These are phyloP conservation scores for Calendula officinalis DNA, from an alignment of 129 eudicot species.

Conservation along the genomic window DNA sequence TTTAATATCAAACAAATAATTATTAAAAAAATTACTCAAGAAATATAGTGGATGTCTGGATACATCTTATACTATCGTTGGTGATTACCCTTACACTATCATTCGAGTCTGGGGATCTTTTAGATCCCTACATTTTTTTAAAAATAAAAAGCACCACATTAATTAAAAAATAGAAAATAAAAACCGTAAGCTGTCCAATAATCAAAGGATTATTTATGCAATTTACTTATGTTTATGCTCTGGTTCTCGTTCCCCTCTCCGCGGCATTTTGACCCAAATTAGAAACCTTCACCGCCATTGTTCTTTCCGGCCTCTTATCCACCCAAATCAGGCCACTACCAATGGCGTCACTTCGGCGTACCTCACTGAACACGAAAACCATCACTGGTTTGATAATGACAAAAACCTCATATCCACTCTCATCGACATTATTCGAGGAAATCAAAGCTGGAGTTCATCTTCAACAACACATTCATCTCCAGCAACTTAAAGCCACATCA, in stretches of 20 bases:
- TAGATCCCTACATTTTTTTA: no score
- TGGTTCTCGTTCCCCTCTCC: constrained; percentile 1
- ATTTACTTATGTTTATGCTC: not conserved
- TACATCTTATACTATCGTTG: no score
- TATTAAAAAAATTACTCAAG: no score
- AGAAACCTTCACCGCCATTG: constrained; percentile 38
- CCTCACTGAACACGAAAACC: constrained; percentile 19
- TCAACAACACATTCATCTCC: constrained; percentile 42
- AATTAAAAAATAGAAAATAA: no score
- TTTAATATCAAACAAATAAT: no score
- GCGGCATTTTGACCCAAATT: constrained; percentile 27
- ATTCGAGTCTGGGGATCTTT: no score
- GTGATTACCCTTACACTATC: no score
- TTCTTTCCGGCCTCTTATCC: constrained; percentile 23
- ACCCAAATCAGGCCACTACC: not conserved
- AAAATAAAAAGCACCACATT: no score
- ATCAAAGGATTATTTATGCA: not conserved
- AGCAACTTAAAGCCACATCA: constrained; percentile 52
- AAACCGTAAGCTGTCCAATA: not conserved
- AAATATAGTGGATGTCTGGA: no score
- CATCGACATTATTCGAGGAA: constrained; percentile 48
- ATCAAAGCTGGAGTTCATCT: constrained; percentile 50
- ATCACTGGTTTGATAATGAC: constrained; percentile 32
- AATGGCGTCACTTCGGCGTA: constrained; percentile 1
- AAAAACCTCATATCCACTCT: constrained; percentile 43